phyloP scores from a whole-genome alignment of 116 monocot genomes.

The Cymodocea nodosa region DNA sequence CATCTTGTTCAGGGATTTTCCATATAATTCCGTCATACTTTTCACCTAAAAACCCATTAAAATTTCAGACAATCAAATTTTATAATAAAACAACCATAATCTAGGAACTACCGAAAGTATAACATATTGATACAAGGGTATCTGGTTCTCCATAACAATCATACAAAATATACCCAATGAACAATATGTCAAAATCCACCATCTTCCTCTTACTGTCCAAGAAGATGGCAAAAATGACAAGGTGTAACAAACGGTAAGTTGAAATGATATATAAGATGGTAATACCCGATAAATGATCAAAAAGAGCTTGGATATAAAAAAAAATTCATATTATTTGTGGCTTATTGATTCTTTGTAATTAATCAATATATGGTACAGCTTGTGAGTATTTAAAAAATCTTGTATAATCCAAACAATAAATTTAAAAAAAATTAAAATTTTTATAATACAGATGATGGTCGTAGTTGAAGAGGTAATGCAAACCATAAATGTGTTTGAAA shows the following conservation, averaged over 20 bases:
- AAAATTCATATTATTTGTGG: background rate
- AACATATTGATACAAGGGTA: background rate
- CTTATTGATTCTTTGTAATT: background rate
- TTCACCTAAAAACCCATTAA: constrained; percentile 48
- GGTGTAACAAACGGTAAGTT: background rate
- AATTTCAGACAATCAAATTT: background rate
- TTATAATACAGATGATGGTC: too few relatives aligned
- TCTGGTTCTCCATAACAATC: too few relatives aligned
- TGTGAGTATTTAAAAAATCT: background rate
- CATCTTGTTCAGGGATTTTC: constrained; percentile 73
- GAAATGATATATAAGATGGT: background rate
- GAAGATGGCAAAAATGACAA: background rate
- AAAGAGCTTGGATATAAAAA: background rate
- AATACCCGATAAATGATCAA: background rate
- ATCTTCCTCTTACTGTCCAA: background rate
- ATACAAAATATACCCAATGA: too few relatives aligned
- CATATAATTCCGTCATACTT: constrained; percentile 78
- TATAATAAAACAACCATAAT: background rate
- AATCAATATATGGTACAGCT: background rate
- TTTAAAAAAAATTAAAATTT: too few relatives aligned
- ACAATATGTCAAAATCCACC: background rate
- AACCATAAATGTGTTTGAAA: too few relatives aligned
- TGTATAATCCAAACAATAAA: too few relatives aligned
- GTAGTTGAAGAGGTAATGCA: too few relatives aligned
- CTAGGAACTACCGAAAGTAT: background rate